A percentile compares a stretch with the other conserved stretches of the same genome.
Evolutionary conservation across 768 basidiomycete species (phyloP).

Genomic region (Kwoniella pini): DNA sequence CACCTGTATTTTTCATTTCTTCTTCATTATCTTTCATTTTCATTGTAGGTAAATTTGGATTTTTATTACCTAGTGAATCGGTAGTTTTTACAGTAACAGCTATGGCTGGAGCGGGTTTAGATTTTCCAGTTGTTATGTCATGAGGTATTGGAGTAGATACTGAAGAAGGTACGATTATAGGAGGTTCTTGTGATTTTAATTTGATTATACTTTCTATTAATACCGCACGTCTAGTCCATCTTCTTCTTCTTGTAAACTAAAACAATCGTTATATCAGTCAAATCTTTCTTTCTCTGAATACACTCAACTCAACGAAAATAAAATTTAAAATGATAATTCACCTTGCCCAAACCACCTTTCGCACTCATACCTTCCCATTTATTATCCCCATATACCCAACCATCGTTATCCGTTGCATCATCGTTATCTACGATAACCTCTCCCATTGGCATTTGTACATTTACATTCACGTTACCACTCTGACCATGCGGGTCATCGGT

Average conservation of each 20-base stretch:
- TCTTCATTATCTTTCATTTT: neutral
- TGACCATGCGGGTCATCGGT: neutral
- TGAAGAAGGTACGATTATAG: constrained; percentile 20
- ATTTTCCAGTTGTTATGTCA: constrained; percentile 11
- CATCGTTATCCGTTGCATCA: constrained; percentile 71
- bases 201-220: constrained; percentile 70
- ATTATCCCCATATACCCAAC: constrained; percentile 93
- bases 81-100: neutral
- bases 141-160: neutral
- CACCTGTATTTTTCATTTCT: neutral
- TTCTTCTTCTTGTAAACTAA: constrained; percentile 77
- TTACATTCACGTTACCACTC: neutral
- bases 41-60: neutral
- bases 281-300: too few relatives aligned
- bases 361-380: constrained; percentile 81
- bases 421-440: constrained; percentile 40
- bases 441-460: constrained; percentile 7
- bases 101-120: constrained; percentile 11
- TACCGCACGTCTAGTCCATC: constrained; percentile 83
- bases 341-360: constrained; percentile 83
- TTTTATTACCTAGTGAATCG: neutral
- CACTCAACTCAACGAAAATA: too few relatives aligned
- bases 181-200: constrained; percentile 54
- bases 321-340: constrained; percentile 20
- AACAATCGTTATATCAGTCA: neutral